These are phyloP conservation scores for Lichtheimia hyalospora DNA, from an alignment of 371 early-diverging fungal genomes.

Conservation along the genomic window DNA sequence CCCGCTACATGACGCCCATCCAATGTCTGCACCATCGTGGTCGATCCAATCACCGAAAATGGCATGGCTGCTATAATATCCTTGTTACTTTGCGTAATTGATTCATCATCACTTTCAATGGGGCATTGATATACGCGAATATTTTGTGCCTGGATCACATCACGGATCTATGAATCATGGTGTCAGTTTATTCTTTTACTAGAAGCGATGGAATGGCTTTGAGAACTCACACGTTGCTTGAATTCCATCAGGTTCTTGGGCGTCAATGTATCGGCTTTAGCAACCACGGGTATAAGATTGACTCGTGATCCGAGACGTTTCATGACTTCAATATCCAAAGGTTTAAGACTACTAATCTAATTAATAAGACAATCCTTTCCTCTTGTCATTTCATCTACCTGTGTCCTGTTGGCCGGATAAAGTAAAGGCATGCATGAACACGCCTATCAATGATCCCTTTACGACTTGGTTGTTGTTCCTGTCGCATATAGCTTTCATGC, in stretches of 20 bases:
- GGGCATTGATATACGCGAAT: slow-evolving; percentile 79
- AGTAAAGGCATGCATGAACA: slow-evolving; percentile 93
- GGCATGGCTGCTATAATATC: slow-evolving; percentile 89
- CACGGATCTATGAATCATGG: slow-evolving; percentile 59
- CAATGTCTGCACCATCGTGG: slow-evolving; percentile 71
- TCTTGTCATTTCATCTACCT: slow-evolving; percentile 44
- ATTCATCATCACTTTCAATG: slow-evolving; percentile 86
- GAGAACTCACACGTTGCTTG: slow-evolving; percentile 67
- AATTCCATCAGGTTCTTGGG: slow-evolving; percentile 75
- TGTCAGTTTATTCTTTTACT: too few relatives aligned
- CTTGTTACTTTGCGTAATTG: slow-evolving; percentile 69
- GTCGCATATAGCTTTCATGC: slow-evolving; percentile 87
- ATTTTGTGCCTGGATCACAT: slow-evolving; percentile 70
- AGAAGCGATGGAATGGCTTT: not conserved
- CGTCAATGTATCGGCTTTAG: slow-evolving; percentile 73
- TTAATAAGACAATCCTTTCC: not conserved
- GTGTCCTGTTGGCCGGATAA: slow-evolving; percentile 87
- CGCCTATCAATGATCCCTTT: slow-evolving; percentile 64
- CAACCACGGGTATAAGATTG: slow-evolving; percentile 88
- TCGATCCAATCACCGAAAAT: slow-evolving; percentile 92
- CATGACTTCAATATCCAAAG: slow-evolving; percentile 94
- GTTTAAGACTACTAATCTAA: slow-evolving; percentile 70
- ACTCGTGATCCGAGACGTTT: slow-evolving; percentile 77
- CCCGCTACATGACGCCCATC: slow-evolving; percentile 83
- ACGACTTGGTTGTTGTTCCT: slow-evolving; percentile 59